A percentile compares a stretch with the other conserved stretches of the same genome.
phyloP scores from a whole-genome alignment of 495 filamentous ascomycete species.

The Podospora pseudoanserina region DNA sequence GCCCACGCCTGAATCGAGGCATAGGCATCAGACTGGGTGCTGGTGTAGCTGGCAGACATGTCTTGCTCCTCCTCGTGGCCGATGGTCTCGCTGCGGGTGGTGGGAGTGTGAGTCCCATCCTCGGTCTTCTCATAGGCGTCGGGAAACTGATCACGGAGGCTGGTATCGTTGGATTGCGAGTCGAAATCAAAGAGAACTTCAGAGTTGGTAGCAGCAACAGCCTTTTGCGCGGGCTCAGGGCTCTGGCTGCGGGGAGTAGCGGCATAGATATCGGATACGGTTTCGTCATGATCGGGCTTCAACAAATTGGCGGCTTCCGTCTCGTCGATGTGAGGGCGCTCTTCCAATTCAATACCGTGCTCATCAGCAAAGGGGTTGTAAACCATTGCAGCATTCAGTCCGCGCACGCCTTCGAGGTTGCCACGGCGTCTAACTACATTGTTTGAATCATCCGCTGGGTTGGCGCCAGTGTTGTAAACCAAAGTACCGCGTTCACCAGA shows the following conservation, averaged over 20 bases:
- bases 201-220: constrained; percentile 18
- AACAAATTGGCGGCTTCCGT: constrained; percentile 26
- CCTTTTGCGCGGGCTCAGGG: constrained; percentile 19
- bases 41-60: constrained; percentile 43
- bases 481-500: constrained; percentile 46
- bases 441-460: constrained; percentile 33
- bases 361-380: constrained; percentile 61
- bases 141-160: constrained; percentile 17
- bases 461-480: constrained; percentile 50
- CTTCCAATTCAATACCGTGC: constrained; percentile 47
- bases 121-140: constrained; percentile 7
- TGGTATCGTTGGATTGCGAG: constrained; percentile 13
- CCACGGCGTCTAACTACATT: constrained; percentile 46
- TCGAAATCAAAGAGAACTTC: constrained; percentile 36
- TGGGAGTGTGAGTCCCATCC: constrained; percentile 9
- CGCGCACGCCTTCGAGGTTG: constrained; percentile 42
- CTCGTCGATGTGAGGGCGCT: constrained; percentile 32
- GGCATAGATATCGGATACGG: constrained; percentile 51
- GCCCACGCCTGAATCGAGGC: constrained; percentile 57
- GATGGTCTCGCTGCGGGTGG: constrained; percentile 11
- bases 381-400: constrained; percentile 50
- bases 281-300: constrained; percentile 42
- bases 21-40: constrained; percentile 37
- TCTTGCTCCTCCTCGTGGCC: constrained; percentile 42
- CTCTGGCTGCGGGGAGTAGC: constrained; percentile 38